Conservation (phyloP, 2,329 filamentous ascomycete species). For the Aspergillus piperis region DNA sequence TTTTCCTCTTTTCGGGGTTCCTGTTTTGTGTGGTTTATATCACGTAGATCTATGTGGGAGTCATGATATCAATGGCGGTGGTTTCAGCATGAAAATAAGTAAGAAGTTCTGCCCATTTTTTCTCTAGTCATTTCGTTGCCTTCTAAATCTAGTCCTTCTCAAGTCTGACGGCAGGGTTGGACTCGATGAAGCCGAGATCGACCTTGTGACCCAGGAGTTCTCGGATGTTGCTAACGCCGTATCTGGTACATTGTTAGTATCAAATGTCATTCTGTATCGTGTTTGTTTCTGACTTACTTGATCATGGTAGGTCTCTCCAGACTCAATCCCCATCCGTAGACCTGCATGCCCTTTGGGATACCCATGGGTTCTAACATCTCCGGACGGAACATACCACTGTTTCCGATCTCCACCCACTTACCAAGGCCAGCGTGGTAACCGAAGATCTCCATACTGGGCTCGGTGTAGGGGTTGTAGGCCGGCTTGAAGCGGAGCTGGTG, state of each 20-base stretch:
- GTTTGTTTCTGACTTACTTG: constrained; percentile 58
- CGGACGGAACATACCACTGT: constrained; percentile 97
- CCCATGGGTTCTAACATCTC: constrained; percentile 98
- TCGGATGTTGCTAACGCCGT: constrained; percentile 83
- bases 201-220: constrained; percentile 94
- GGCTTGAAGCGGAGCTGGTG: constrained; percentile 89
- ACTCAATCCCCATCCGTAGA: constrained; percentile 91
- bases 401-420: constrained; percentile 96
- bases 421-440: constrained; percentile 85
- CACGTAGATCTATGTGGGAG: neutral
- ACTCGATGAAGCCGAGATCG: constrained; percentile 87
- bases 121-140: constrained; percentile 8
- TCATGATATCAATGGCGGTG: neutral
- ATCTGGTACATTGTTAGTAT: constrained; percentile 39
- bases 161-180: constrained; percentile 84
- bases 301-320: constrained; percentile 98
- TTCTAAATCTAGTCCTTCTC: constrained; percentile 68
- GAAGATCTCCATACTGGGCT: constrained; percentile 98
- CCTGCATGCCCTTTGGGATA: constrained; percentile 83
- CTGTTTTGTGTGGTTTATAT: neutral
- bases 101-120: neutral
- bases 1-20: no score
- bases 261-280: no score
- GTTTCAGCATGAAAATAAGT: no score
- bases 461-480: constrained; percentile 92